phyloP scores from a whole-genome alignment of 2,329 filamentous ascomycete species.

The Stromatinia cepivora region DNA sequence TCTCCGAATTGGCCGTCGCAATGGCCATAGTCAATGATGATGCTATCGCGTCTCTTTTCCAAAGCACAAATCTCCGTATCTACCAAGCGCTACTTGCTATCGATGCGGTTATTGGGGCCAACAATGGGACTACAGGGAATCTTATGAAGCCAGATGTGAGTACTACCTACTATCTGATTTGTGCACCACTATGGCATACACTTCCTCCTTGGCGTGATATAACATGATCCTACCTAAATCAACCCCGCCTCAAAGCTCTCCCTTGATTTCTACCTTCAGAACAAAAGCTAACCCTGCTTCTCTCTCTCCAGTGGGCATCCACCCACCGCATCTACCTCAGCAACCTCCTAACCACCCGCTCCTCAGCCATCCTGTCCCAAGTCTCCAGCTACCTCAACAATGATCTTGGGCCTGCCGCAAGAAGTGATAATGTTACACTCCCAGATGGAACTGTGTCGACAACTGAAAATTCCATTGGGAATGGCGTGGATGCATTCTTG shows the following conservation, averaged over 20 bases:
- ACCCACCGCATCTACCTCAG: slow-evolving; percentile 1
- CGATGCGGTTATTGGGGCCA: background rate
- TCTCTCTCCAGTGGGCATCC: slow-evolving; percentile 5
- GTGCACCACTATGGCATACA: background rate
- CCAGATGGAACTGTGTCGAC: slow-evolving; percentile 3
- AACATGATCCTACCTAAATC: background rate
- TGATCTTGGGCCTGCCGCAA: slow-evolving; percentile 2
- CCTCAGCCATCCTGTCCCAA: background rate
- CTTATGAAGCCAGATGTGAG: slow-evolving; percentile 9
- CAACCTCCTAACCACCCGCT: background rate
- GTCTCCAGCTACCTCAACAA: slow-evolving; percentile 12
- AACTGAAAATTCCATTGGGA: background rate
- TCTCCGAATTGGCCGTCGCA: slow-evolving; percentile 7
- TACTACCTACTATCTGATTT: background rate
- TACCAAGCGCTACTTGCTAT: slow-evolving; percentile 17
- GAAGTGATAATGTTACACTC: background rate
- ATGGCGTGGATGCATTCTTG: background rate
- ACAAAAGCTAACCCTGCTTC: background rate
- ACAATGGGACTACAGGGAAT: background rate
- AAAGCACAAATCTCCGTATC: slow-evolving; percentile 4
- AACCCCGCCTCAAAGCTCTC: background rate
- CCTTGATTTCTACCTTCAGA: background rate
- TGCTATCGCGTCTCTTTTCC: background rate
- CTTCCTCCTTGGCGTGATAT: background rate
- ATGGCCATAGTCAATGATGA: slow-evolving; percentile 11